Evolutionary conservation across 129 eudicot species (phyloP).

Genomic region (Chrysanthemum seticuspe): DNA sequence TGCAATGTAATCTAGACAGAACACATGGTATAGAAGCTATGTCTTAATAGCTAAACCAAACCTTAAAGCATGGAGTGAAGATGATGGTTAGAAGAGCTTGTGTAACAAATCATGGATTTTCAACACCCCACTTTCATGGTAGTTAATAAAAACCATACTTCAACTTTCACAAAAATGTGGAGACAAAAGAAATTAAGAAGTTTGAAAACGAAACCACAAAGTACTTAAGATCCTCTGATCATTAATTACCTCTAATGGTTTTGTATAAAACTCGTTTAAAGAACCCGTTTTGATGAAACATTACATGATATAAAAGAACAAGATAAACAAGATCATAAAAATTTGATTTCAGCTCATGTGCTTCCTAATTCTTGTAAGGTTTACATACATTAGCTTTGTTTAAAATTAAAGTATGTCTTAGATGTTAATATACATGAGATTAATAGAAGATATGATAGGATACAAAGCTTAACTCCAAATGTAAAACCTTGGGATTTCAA

Average conservation of each 20-base stretch:
- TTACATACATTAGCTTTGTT: no score
- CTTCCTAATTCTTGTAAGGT: no score
- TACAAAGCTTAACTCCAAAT: no score
- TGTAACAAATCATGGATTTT: slow-evolving; percentile 17
- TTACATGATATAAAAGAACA: no score
- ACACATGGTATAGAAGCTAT: slow-evolving; percentile 33
- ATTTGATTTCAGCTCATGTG: no score
- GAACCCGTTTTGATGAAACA: background rate
- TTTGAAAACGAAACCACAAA: slow-evolving; percentile 20
- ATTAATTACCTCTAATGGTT: background rate
- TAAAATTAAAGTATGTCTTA: no score
- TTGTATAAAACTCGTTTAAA: background rate
- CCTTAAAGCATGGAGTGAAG: slow-evolving; percentile 10
- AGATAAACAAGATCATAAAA: no score
- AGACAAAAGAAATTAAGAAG: slow-evolving; percentile 31
- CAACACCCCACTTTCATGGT: slow-evolving; percentile 25
- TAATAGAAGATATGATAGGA: no score
- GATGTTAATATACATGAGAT: no score
- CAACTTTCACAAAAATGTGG: slow-evolving; percentile 27
- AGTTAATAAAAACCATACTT: slow-evolving; percentile 10
- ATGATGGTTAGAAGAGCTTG: slow-evolving; percentile 4
- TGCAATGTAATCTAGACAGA: slow-evolving; percentile 23
- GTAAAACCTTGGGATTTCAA: no score
- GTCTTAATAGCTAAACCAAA: slow-evolving; percentile 36
- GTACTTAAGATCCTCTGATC: background rate